Evolutionary conservation across 352 stramenopile species (phyloP), one percentile per base, ranked within the genome.

Genomic region (Phytophthora multivora): DNA sequence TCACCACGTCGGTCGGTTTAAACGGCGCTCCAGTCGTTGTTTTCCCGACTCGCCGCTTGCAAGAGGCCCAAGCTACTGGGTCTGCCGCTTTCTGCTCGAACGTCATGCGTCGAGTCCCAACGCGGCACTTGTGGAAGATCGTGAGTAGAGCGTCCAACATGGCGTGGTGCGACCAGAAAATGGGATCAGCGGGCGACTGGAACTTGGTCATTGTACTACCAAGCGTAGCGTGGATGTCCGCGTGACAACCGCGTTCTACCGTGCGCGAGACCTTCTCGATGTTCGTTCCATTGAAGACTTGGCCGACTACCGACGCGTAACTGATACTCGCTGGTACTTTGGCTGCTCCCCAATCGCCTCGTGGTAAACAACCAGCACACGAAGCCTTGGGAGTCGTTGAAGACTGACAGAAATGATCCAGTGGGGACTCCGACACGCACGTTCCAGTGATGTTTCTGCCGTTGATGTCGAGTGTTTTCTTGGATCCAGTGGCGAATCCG

Each of bases 151-250:
- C 40, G 43, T 92, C 83, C 12, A 92, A 41, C 62, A 75, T 85
- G 7, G 77, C 62, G 51, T 92, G 83, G 31, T 89, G 77, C 16
- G 77, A 89, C 69, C 70, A 92, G 61, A 90, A 92, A 11, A 90
- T 71, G 16, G 80, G 80, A 15, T 91, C 83, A 1, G 67, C 46
- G 0, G 81, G 75, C 5, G 79, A 80, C 47, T 66, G 47, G 45
- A 83, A 74, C 42, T 61, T 76, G 0, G 55, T 38, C 75, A 92
- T 90, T 8, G 63, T 67, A 5, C 67, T 58, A n/a, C 52, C 74
- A 2, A 90, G 48, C 15, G 55, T 57, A 12, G 48, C 39, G 55
- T 91, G 80, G 12, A 90, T 66, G 25, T 73, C 75, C 51, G 83
- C 75, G 68, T 91, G 82, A 5, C 63, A 64, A 5, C 75, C 75